Conservation (phyloP, 345 rosid genomes). For the Bretschneidera sinensis region DNA sequence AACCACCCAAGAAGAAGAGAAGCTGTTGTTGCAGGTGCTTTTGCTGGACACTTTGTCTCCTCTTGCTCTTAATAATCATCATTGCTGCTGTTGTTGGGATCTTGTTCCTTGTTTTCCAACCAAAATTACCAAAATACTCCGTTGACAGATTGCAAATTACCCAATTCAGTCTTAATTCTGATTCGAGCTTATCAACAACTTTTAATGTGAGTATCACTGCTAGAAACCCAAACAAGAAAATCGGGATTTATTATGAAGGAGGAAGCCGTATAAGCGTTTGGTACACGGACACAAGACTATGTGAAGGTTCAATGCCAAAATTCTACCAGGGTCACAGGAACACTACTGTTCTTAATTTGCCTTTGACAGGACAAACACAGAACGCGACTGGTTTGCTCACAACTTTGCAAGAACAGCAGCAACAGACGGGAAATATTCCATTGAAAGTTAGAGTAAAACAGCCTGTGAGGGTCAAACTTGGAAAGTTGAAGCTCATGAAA, state of each 20-base stretch:
- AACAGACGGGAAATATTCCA: constrained; percentile 48
- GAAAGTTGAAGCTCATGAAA: constrained; percentile 62
- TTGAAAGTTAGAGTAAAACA: constrained; percentile 61
- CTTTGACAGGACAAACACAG: constrained; percentile 47
- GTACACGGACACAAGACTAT: constrained; percentile 42
- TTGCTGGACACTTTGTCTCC: constrained; percentile 55
- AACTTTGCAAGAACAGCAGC: constrained; percentile 38
- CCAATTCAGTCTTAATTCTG: constrained; percentile 31
- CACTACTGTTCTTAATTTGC: constrained; percentile 56
- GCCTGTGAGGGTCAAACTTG: constrained; percentile 77
- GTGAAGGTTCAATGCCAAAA: constrained; percentile 72
- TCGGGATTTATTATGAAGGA: constrained; percentile 75
- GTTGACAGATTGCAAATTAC: constrained; percentile 55
- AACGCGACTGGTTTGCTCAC: constrained; percentile 41
- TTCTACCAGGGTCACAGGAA: constrained; percentile 92
- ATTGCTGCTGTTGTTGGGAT: constrained; percentile 44
- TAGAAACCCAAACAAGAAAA: constrained; percentile 62
- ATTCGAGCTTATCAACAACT: constrained; percentile 48
- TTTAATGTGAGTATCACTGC: constrained; percentile 67
- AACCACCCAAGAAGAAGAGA: constrained; percentile 42
- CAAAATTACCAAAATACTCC: constrained; percentile 66
- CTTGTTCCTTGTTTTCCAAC: constrained; percentile 66
- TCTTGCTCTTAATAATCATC: constrained; percentile 43
- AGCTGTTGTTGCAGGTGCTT: constrained; percentile 57
- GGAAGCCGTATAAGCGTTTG: constrained; percentile 71